These are phyloP conservation scores for Tulasnella sp. DNA, from an alignment of 768 basidiomycete species.

Conservation along the genomic window DNA sequence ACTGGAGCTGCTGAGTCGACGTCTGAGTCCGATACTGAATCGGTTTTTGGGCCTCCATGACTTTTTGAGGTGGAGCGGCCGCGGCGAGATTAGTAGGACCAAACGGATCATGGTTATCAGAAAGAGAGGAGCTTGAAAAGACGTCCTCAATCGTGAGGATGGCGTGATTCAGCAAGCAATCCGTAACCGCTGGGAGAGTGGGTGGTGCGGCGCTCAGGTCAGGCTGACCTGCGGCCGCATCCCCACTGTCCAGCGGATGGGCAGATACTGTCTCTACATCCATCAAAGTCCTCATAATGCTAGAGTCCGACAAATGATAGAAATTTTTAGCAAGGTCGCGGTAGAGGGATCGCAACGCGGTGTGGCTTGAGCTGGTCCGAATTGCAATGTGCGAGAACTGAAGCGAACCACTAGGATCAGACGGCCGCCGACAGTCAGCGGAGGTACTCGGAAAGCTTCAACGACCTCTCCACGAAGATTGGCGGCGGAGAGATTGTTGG, in stretches of 20 bases:
- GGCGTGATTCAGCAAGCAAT: background rate
- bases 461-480: background rate
- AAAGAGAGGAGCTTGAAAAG: slow-evolving; percentile 24
- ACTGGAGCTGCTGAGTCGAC: background rate
- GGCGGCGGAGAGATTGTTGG: background rate
- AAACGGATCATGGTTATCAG: slow-evolving; percentile 38
- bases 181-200: background rate
- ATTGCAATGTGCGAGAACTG: background rate
- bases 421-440: background rate
- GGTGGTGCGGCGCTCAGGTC: background rate
- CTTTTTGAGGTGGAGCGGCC: slow-evolving; percentile 42
- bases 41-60: slow-evolving; percentile 36
- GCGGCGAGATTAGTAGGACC: slow-evolving; percentile 35
- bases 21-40: slow-evolving; percentile 31
- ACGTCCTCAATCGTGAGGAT: background rate
- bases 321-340: background rate
- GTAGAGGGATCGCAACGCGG: background rate
- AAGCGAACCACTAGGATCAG: background rate
- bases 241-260: background rate
- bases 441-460: background rate
- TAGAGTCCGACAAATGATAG: background rate
- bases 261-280: background rate
- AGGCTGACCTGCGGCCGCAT: background rate
- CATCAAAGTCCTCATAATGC: background rate
- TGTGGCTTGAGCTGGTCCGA: background rate